Percentiles rank a stretch among this genome's conserved stretches.
phyloP scores from a whole-genome alignment of 805 yeast species.

The Myxozyma lipomycoides region DNA sequence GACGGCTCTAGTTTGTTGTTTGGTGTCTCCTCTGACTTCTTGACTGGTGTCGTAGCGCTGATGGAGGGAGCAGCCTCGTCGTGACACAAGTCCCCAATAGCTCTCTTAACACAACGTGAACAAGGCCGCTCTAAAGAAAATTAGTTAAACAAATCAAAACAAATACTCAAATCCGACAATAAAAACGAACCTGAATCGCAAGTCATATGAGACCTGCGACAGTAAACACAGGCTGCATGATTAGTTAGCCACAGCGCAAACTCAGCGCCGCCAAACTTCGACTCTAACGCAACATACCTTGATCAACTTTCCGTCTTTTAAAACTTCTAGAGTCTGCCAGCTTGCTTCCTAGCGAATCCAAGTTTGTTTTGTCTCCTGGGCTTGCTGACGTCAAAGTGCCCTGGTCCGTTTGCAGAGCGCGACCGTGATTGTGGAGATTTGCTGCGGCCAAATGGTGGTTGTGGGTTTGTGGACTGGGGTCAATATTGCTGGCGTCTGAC shows the following conservation, averaged over 20 bases:
- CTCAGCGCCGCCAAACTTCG: background rate
- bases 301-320: constrained; percentile 20
- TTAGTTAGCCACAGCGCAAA: background rate
- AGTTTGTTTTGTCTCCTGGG: no score
- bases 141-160: background rate
- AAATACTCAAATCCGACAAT: no score
- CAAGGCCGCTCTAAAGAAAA: constrained; percentile 55
- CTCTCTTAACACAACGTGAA: constrained; percentile 76
- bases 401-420: background rate
- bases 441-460: no score
- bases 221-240: constrained; percentile 73
- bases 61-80: constrained; percentile 45
- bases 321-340: no score
- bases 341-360: no score
- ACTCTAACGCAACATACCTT: constrained; percentile 9
- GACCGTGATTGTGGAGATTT: background rate
- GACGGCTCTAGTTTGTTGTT: background rate
- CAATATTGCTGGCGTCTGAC: no score
- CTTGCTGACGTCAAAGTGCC: no score
- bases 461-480: no score
- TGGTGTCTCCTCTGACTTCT: background rate
- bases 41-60: background rate
- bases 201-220: constrained; percentile 90
- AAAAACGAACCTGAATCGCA: constrained; percentile 59
- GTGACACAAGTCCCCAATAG: constrained; percentile 82